Conservation (phyloP, 345 rosid species). For the Euphorbia pulcherrima region DNA sequence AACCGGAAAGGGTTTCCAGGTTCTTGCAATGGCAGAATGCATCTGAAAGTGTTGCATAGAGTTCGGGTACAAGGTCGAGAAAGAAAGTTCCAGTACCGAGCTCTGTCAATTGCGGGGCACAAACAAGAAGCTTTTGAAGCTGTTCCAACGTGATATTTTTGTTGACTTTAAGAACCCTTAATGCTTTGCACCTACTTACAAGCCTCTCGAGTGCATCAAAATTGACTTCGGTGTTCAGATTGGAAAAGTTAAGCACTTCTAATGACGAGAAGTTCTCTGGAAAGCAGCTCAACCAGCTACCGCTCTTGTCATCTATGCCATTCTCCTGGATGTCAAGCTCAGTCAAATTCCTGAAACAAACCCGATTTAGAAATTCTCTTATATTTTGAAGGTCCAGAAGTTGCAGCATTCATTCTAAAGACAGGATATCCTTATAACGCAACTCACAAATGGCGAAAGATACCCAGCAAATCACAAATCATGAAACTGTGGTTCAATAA, state of each 20-base stretch:
- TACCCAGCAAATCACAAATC: not conserved
- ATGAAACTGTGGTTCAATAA: not conserved
- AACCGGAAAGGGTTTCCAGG: constrained; percentile 51
- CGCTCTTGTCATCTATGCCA: constrained; percentile 52
- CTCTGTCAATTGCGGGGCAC: constrained; percentile 47
- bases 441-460: not conserved
- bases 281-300: constrained; percentile 60
- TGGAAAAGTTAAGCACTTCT: constrained; percentile 57
- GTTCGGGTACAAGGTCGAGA: constrained; percentile 37
- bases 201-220: constrained; percentile 60
- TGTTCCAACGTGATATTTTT: constrained; percentile 43
- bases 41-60: constrained; percentile 35
- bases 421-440: not conserved
- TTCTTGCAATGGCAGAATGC: constrained; percentile 47
- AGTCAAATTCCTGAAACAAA: constrained; percentile 52
- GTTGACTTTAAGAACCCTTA: constrained; percentile 56
- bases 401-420: not conserved
- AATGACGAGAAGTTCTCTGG: constrained; percentile 52
- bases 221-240: constrained; percentile 43
- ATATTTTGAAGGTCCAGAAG: not conserved
- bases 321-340: constrained; percentile 68
- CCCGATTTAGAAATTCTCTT: constrained; percentile 1
- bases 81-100: constrained; percentile 63
- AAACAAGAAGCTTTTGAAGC: constrained; percentile 45
- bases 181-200: constrained; percentile 48